Base-by-base conservation (phyloP, 495 filamentous ascomycete species). In the Recurvomyces mirabilis region DNA sequence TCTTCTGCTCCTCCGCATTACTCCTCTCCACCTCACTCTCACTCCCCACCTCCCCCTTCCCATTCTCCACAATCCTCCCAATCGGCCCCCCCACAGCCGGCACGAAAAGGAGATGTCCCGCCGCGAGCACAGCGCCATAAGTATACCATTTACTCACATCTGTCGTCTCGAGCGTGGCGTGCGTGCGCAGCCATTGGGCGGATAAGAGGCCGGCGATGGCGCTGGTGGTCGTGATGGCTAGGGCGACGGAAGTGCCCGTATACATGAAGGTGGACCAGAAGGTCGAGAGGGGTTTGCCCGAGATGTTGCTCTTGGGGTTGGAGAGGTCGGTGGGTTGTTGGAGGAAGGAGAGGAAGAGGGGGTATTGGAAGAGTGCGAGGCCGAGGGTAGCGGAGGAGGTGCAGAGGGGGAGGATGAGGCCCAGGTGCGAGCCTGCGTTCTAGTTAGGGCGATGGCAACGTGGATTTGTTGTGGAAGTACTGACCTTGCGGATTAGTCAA, bases 1-100 rank as follows among this genome's bases (percentile, higher is more conserved):
- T 41, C 33, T 30, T 45, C 35, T 34, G 39, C 28, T 69, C 63
- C 31, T 75, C 34, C 19, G 60, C 60, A 39, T 59, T 55, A 17
- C 61, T 41, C 30, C 29, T 34, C 14, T 56, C 60, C 10, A 51
- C 52, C 6, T 50, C 43, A 33, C 59, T 25, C 22, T 43, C 53
- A 28, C 40, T 25, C 24, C 11, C 7, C 35, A 20, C 48, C 34
- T 18, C 31, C 19, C 53, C 30, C 31, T 26, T 13, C n/a, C 23
- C 49, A 22, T 40, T 36, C 19, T 45, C 40, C 11, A 52, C 41
- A 14, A 54, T 54, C 19, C 51, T 41, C 45, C 23, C 18, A 19
- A 54, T 38, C 22, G 28, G 37, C 6, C 39, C 46, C 21, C 12
- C 33, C 19, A 54, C 46, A 9, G 39, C 10, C 10, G 51, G 51